Conservation (phyloP, 1,139 yeast species). For the Hanseniaspora uvarum region DNA sequence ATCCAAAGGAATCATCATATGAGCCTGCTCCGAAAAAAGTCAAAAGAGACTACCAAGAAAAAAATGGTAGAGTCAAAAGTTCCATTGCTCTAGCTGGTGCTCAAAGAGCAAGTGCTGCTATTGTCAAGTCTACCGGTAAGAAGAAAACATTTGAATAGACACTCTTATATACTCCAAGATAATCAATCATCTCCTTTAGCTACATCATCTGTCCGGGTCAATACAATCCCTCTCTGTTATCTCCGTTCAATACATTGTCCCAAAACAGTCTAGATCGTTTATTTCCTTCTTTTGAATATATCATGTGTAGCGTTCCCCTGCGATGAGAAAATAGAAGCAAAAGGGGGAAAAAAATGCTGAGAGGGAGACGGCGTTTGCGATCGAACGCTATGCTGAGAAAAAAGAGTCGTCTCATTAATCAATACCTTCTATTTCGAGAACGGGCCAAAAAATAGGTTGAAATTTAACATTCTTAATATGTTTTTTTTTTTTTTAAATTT, state of each 20-base stretch:
- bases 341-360: background rate
- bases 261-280: background rate
- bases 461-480: background rate
- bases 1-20: slow-evolving; percentile 13
- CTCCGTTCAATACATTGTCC: too few species aligned
- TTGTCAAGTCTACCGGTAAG: slow-evolving; percentile 84
- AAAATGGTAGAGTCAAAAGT: slow-evolving; percentile 52
- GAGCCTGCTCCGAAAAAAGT: slow-evolving; percentile 17
- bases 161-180: background rate
- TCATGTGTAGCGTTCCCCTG: background rate
- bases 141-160: slow-evolving; percentile 52
- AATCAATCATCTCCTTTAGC: too few species aligned
- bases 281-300: background rate
- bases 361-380: too few species aligned
- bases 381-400: too few species aligned
- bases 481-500: too few species aligned
- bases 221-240: too few species aligned
- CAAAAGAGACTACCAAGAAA: slow-evolving; percentile 24
- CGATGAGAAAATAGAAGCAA: background rate
- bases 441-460: background rate
- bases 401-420: background rate
- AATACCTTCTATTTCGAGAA: background rate
- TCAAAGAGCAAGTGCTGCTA: slow-evolving; percentile 81
- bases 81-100: slow-evolving; percentile 84
- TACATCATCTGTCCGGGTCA: too few species aligned